Evolutionary conservation across 2,329 filamentous ascomycete species (phyloP), one percentile per base, ranked within the genome.

Genomic region (Dichotomopilus funicola): DNA sequence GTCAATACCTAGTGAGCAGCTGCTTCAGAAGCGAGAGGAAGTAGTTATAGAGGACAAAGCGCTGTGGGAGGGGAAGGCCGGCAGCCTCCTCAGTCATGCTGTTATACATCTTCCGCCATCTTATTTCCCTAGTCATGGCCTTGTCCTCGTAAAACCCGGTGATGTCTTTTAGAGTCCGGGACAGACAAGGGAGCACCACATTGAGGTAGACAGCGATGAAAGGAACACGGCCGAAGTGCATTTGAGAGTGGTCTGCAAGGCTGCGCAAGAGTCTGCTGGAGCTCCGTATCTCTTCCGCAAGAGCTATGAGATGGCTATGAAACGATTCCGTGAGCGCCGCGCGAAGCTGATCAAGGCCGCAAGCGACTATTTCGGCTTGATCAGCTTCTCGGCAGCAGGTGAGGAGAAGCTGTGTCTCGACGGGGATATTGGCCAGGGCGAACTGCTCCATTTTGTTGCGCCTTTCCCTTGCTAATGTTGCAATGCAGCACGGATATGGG

Each of bases 71-170:
- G 5, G 71, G 70, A 36, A 80, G 72, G 0, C 77, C 78, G 2
- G 71, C 75, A 3, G 75, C 75, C 63, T 84, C 78, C 31, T 76
- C 72, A 6, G 73, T 74, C 74, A 85, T 75, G 5, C 71, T 68
- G 65, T 82, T 74, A 63, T 78, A 81, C 79, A 85, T 83, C 61
- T 73, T 75, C 43, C 75, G 73, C 82, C 82, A 85, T 53, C 80
- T 74, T 38, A 73, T 69, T 58, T 77, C 73, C 53, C 74, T 75
- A 13, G 72, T 70, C 43, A 76, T 60, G 4, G 71, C 71, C 38
- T 71, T 74, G 63, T 83, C 76, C 37, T 81, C 75, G 62, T 81
- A 77, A 65, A 75, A 75, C 7, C 56, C 59, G 42, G 68, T 74
- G 60, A 85, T 83, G 58, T 83, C 80, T 43, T 72, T 66, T 12